Evolutionary conservation across 306 rosid genomes (phyloP).

Genomic region (Canavalia gladiata): DNA sequence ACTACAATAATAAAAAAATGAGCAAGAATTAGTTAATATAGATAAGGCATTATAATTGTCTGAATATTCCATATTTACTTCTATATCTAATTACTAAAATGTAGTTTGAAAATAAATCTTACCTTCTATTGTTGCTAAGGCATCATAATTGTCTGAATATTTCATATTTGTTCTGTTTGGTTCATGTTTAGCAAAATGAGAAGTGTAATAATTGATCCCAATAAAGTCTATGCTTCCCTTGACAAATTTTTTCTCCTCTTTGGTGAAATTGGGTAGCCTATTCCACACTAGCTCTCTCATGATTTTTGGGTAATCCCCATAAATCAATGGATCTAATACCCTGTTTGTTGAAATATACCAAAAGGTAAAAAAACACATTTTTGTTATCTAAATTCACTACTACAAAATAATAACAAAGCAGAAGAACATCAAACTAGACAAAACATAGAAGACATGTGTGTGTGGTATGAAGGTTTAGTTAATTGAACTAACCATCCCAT

Average conservation of each 20-base stretch:
- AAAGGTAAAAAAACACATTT: background rate
- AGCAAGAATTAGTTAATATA: background rate
- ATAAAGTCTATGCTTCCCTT: conserved; percentile 50
- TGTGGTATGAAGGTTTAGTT: background rate
- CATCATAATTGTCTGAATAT: conserved; percentile 20
- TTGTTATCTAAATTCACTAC: too few species aligned
- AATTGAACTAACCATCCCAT: conserved; percentile 53
- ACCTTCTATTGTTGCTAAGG: conserved; percentile 24
- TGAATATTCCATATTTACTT: too few species aligned
- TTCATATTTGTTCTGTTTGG: background rate
- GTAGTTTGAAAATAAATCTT: background rate
- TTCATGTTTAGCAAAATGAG: conserved; percentile 44
- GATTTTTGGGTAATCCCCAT: conserved; percentile 49
- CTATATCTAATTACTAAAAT: background rate
- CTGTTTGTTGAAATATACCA: conserved; percentile 31
- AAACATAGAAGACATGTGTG: background rate
- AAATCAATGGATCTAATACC: conserved; percentile 48
- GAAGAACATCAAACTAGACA: background rate
- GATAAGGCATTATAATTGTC: too few species aligned
- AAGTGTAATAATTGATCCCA: conserved; percentile 54
- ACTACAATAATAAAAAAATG: conserved; percentile 2
- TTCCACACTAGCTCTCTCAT: conserved; percentile 49
- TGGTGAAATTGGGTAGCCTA: conserved; percentile 50
- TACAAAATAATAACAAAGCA: too few species aligned
- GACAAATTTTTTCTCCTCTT: conserved; percentile 33